These are phyloP conservation scores for Beauveria caledonica DNA, from an alignment of 2,329 filamentous ascomycete species.

Conservation along the genomic window DNA sequence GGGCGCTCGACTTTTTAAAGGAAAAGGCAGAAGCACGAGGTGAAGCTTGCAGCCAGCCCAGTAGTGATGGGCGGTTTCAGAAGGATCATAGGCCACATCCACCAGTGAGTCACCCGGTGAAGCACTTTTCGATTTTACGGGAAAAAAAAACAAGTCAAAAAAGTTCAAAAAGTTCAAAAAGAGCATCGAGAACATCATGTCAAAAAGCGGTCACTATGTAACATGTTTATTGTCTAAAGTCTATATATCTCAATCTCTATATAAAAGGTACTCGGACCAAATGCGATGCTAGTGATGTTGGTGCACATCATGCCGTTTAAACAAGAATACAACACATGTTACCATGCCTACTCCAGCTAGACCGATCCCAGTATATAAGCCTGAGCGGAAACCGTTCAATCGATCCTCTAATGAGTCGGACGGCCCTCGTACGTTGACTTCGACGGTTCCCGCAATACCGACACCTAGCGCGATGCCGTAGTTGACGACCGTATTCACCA, in stretches of 20 bases:
- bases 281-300: no score
- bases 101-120: slow-evolving; percentile 7
- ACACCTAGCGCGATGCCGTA: slow-evolving; percentile 60
- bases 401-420: slow-evolving; percentile 17
- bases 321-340: slow-evolving; percentile 5
- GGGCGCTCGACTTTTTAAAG: neutral
- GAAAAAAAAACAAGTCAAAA: no score
- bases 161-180: no score
- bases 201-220: no score
- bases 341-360: slow-evolving; percentile 19
- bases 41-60: neutral
- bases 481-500: slow-evolving; percentile 59
- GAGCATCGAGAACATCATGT: no score
- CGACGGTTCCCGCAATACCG: slow-evolving; percentile 57
- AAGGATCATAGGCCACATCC: neutral
- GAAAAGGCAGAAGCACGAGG: neutral
- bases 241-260: no score
- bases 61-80: neutral
- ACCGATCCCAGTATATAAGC: slow-evolving; percentile 34
- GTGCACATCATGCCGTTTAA: neutral
- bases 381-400: slow-evolving; percentile 28
- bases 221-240: no score
- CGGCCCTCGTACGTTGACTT: slow-evolving; percentile 30
- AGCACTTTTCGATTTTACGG: no score
- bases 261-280: no score